These are phyloP conservation scores for Cenchrus purpureus DNA, from an alignment of 176 grass and related monocot genomes.

Conservation along the genomic window DNA sequence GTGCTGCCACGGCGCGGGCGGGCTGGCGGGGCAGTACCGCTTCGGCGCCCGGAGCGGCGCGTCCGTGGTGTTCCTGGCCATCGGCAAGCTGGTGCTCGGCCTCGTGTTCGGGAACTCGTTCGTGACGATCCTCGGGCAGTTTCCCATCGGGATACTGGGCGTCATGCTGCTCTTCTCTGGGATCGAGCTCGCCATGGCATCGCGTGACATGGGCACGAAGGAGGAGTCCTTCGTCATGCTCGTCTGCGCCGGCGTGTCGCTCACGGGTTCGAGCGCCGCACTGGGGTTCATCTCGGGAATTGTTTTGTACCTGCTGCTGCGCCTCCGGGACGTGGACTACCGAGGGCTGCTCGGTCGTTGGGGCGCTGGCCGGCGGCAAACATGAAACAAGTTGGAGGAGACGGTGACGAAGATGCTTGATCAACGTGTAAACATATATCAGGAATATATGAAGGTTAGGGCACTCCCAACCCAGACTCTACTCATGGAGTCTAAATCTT, in stretches of 20 bases:
- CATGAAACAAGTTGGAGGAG: background rate
- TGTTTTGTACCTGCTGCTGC: constrained; percentile 60
- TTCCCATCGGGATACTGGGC: constrained; percentile 84
- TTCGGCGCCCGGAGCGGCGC: constrained; percentile 90
- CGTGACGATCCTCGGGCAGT: constrained; percentile 66
- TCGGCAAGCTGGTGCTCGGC: constrained; percentile 67
- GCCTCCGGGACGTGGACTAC: constrained; percentile 64
- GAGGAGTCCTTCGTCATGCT: constrained; percentile 93
- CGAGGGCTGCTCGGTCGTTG: constrained; percentile 28
- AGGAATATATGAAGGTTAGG: too few species aligned
- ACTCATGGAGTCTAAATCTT: too few species aligned
- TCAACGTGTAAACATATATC: background rate
- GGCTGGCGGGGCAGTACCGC: constrained; percentile 83
- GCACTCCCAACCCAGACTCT: too few species aligned
- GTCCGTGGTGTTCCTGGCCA: constrained; percentile 77
- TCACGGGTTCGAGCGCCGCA: constrained; percentile 78
- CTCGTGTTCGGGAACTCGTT: constrained; percentile 84
- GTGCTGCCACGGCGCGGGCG: constrained; percentile 84
- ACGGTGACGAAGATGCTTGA: constrained; percentile 23
- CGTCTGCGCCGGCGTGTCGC: constrained; percentile 70
- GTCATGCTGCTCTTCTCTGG: constrained; percentile 90
- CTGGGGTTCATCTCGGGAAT: constrained; percentile 77
- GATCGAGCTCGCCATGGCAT: constrained; percentile 93
- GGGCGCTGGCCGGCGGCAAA: background rate
- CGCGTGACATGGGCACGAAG: constrained; percentile 86